Percentiles rank a stretch among this genome's conserved stretches.
Conservation (phyloP, 176 grass and related monocot genomes). For the Triticum aestivum region DNA sequence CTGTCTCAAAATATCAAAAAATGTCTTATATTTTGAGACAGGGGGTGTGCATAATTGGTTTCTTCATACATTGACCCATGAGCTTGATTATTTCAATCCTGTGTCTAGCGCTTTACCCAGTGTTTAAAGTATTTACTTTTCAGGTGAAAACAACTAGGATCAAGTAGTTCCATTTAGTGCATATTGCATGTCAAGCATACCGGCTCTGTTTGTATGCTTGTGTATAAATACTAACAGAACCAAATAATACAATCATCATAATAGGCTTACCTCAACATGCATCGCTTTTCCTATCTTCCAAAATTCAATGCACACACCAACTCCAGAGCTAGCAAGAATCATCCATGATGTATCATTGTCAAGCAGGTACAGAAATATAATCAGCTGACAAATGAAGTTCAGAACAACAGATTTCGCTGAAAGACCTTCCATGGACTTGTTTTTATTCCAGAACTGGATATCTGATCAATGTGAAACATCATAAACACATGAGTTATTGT, state of each 20-base stretch:
- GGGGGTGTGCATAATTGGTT: not conserved
- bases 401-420: constrained; percentile 99
- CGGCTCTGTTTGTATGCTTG: not conserved
- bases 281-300: constrained; percentile 99
- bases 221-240: not conserved
- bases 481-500: not conserved
- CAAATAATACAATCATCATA: not conserved
- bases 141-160: constrained; percentile 1
- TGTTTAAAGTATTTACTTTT: constrained; percentile 10
- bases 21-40: too few relatives aligned
- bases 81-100: not conserved
- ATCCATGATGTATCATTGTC: constrained; percentile 99
- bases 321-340: constrained; percentile 94
- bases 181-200: not conserved
- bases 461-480: constrained; percentile 49
- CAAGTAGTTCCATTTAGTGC: constrained; percentile 1
- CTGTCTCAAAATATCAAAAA: too few relatives aligned
- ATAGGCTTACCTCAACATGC: constrained; percentile 77
- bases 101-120: not conserved
- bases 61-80: not conserved
- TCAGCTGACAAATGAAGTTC: constrained; percentile 87
- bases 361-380: constrained; percentile 93
- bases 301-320: constrained; percentile 98
- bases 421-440: constrained; percentile 98
- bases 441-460: constrained; percentile 99